Percentiles rank a stretch among this genome's conserved stretches.
Evolutionary conservation across 139 green algal species (phyloP).

Genomic region (Pleodorina starrii): DNA sequence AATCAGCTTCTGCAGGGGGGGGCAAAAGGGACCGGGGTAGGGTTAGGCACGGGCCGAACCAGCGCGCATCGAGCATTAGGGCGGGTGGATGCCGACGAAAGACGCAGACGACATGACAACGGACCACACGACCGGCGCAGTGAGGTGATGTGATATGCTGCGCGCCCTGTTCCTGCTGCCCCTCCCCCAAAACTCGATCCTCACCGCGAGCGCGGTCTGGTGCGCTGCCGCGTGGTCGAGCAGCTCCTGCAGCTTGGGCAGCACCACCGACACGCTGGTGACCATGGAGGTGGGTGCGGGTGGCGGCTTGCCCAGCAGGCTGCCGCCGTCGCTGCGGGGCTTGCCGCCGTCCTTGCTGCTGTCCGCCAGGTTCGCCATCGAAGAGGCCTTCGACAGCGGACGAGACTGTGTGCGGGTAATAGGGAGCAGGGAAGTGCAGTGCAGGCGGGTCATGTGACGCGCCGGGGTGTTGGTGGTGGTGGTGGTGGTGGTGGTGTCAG

Average conservation of each 20-base stretch:
- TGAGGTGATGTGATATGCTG: too few relatives aligned
- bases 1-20: constrained; percentile 56
- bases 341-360: constrained; percentile 11
- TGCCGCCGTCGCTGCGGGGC: constrained; percentile 14
- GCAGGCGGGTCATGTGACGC: too few relatives aligned
- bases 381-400: constrained; percentile 53
- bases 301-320: constrained; percentile 48
- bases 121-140: too few relatives aligned
- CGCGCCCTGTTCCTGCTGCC: too few relatives aligned
- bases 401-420: background rate
- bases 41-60: too few relatives aligned
- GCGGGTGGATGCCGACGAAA: too few relatives aligned
- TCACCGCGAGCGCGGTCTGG: constrained; percentile 45
- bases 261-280: constrained; percentile 43
- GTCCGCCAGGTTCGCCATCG: constrained; percentile 48
- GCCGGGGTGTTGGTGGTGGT: too few relatives aligned
- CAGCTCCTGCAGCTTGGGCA: constrained; percentile 77
- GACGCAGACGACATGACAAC: too few relatives aligned
- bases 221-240: constrained; percentile 65
- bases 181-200: too few relatives aligned
- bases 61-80: too few relatives aligned
- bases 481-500: too few relatives aligned
- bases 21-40: too few relatives aligned
- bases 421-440: background rate
- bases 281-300: constrained; percentile 20